Evolutionary conservation across 345 rosid species (phyloP).

Genomic region (Lepidium sativum): DNA sequence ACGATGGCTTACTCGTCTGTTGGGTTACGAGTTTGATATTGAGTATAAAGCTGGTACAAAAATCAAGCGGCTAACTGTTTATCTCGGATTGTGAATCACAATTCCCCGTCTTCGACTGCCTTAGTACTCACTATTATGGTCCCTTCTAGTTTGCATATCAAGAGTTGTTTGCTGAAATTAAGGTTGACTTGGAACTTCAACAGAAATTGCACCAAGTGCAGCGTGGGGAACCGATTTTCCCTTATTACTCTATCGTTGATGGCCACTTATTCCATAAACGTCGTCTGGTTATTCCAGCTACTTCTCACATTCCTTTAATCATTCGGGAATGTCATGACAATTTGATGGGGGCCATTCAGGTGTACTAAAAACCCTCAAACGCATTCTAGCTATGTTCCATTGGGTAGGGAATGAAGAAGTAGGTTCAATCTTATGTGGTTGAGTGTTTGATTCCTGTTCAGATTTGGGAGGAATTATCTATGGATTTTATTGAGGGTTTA

Average conservation of each 20-base stretch:
- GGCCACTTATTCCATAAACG: too few species aligned
- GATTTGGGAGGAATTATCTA: neutral
- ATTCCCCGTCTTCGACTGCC: too few species aligned
- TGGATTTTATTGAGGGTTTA: neutral
- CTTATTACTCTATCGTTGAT: too few species aligned
- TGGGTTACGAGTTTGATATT: neutral
- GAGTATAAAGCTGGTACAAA: neutral
- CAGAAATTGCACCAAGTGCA: too few species aligned
- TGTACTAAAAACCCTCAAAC: neutral
- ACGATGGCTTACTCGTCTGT: neutral
- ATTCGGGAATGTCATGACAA: neutral
- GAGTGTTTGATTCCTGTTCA: neutral
- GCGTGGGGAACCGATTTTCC: too few species aligned
- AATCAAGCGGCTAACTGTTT: neutral
- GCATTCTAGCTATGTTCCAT: neutral
- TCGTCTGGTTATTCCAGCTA: neutral
- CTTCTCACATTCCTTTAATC: neutral
- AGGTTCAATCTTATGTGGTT: neutral
- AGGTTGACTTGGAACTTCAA: too few species aligned
- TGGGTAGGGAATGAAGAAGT: neutral
- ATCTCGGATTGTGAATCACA: too few species aligned
- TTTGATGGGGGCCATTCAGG: neutral
- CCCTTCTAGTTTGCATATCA: too few species aligned
- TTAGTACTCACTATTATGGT: too few species aligned
- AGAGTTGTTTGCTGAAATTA: too few species aligned